phyloP scores from a whole-genome alignment of 2,329 filamentous ascomycete species.

The Macrophomina pseudophaseolina region DNA sequence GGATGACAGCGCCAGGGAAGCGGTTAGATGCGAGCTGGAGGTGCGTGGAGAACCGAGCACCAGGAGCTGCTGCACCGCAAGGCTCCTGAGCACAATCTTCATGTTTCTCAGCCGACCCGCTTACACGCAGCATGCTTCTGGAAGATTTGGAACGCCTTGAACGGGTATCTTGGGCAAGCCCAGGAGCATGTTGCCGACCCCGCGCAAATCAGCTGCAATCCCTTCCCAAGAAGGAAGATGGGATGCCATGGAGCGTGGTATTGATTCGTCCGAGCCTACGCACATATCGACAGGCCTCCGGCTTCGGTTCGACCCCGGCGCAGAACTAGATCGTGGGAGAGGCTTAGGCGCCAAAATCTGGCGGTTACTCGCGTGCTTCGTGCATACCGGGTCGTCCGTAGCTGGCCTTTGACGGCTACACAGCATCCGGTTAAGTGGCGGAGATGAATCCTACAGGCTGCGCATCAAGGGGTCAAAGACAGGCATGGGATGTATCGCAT shows the following conservation, averaged over 20 bases:
- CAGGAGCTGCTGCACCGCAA: conserved; percentile 4
- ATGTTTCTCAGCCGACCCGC: background rate
- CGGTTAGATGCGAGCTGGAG: background rate
- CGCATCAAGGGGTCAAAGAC: conserved; percentile 1
- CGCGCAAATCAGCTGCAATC: conserved; percentile 17
- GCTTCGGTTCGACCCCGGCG: conserved; percentile 9
- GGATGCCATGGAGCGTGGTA: background rate
- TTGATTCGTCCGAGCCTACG: conserved; percentile 13
- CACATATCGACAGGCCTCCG: background rate
- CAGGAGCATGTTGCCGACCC: background rate
- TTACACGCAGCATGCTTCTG: conserved; percentile 8
- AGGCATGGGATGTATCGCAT: conserved; percentile 17
- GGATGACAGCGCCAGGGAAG: background rate
- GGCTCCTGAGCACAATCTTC: conserved; percentile 6
- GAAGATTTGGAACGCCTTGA: conserved; percentile 8
- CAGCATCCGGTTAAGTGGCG: conserved; percentile 8
- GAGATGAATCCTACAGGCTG: conserved; percentile 9
- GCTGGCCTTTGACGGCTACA: conserved; percentile 1
- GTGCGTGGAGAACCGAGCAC: background rate
- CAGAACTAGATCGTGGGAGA: background rate
- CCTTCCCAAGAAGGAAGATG: background rate
- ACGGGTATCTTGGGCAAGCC: background rate
- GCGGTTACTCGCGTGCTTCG: conserved; percentile 2
- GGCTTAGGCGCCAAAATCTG: background rate
- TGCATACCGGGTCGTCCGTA: conserved; percentile 13